Evolutionary conservation across 2,329 filamentous ascomycete genomes (phyloP), one percentile per base, ranked within the genome.

Genomic region (Phyllosticta paracitricarpa): DNA sequence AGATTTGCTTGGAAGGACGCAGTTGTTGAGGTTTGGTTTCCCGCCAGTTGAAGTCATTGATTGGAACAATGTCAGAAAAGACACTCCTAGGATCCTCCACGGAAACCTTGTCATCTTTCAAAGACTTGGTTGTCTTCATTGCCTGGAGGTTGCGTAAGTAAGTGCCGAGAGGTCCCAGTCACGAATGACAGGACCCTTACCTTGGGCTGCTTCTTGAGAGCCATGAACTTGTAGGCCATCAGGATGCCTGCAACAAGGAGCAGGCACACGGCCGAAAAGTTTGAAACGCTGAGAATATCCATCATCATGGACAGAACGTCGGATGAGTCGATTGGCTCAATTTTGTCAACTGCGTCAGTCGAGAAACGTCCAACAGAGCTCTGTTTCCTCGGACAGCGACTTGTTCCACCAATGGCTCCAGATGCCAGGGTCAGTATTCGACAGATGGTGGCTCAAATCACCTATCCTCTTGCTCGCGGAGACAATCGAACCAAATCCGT

Each of bases 1-100:
- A 87, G 65, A 80, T 84, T 4, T 82, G 78, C 69, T 83, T 85
- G 70, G 85, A 85, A 0, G 82, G 80, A 14, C 84, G 75, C 10
- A 84, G 68, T 61, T 81, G 77, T 48, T 83, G 67, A 0, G 82
- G 84, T 61, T 80, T 75, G 33, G 77, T 79, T 0, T 71, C 75
- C 58, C 74, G 67, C 77, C 81, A 81, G 62, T 82, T 71, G 64
- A 86, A 83, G 61, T 77, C 69, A 2, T 68, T 55, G 3, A 84
- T 71, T 2, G 82, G 77, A 24, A 73, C 74, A 57, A 82, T 79
- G 33, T 68, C 61, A 54, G 69, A 65, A 65, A 79, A 79, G 54
- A 68, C 63, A 64, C 72, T 70, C 63, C 70, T 61, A 14, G 28
- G 40, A 4, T 14, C 9, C 6, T 28, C 17, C 22, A 54, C 40